Evolutionary conservation across 140 eudicot genomes (phyloP).

Genomic region (Erigeron philadelphicus): DNA sequence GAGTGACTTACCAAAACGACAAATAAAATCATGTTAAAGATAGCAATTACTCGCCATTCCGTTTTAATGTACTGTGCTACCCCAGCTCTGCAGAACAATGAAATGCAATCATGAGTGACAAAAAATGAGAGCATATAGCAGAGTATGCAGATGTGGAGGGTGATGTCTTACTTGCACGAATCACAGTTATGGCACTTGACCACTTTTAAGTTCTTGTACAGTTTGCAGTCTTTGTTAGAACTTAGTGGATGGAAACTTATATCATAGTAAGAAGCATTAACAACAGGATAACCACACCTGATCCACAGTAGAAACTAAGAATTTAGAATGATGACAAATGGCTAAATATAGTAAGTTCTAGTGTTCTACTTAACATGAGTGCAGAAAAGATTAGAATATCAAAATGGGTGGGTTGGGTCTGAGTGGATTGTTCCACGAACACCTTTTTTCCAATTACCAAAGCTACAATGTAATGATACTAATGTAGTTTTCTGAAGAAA

Average conservation of each 20-base stretch:
- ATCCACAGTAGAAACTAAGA: constrained; percentile 1
- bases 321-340: constrained; percentile 10
- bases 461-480: background rate
- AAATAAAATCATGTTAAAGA: constrained; percentile 67
- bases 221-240: constrained; percentile 69
- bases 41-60: constrained; percentile 87
- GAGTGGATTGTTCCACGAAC: background rate
- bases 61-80: constrained; percentile 91
- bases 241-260: constrained; percentile 78
- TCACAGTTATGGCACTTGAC: constrained; percentile 82
- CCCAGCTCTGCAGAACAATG: constrained; percentile 63
- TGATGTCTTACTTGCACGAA: constrained; percentile 77
- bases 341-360: background rate
- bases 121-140: background rate
- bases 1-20: constrained; percentile 59
- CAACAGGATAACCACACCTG: constrained; percentile 92
- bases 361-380: background rate
- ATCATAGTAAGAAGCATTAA: constrained; percentile 76
- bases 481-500: background rate
- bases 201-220: constrained; percentile 61
- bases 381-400: constrained; percentile 1
- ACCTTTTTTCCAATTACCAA: background rate
- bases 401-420: background rate
- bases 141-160: background rate
- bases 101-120: constrained; percentile 9